Base-by-base conservation (phyloP, 768 basidiomycete genomes). In the Albatrellus ellisii region DNA sequence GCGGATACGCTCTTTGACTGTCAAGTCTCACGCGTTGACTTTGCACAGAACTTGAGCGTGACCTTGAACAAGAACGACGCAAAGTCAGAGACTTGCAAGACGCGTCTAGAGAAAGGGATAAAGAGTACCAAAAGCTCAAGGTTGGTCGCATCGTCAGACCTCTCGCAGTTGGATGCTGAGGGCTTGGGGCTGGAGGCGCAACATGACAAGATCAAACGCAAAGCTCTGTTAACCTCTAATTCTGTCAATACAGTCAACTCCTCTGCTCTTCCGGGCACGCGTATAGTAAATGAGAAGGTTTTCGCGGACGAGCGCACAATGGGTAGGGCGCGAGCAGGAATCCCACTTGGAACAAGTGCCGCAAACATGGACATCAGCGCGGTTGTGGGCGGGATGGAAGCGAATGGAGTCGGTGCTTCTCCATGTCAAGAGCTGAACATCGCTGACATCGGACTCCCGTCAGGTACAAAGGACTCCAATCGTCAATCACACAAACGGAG, bases 41-140 rank as follows among this genome's bases (percentile, higher is more conserved):
- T 26, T 34, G n/a, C 12, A 26, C 38, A 89, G 87, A 83, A 42
- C 59, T 87, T 31, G 81, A 86, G 56, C 75, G 79, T 18, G 88
- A 90, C 49, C 65, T 90, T 27, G 87, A 88, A 50, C 47, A 81
- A 21, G 87, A 90, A 58, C 71, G 81, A 24, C 69, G 83, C 17
- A 87, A 78, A 54, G 68, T 73, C 25, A 68, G 76, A 6, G 84
- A 87, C 18, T 56, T 85, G 21, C 82, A 86, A 52, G 85, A 90
- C 27, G 62, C 72, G 1, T 67, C 79, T 2, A 70, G 76, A 51
- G 85, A 88, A 52, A 69, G 77, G 51, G 87, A 89, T 47, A 87
- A 81, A 53, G 88, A 89, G 53, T 90, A 89, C 53, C 81, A 83
- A 43, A 88, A 85, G 54, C 71, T 90, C 29, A 90, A 89, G 69